Conservation (phyloP, 163 green algal genomes). For the Chlorella variabilis region DNA sequence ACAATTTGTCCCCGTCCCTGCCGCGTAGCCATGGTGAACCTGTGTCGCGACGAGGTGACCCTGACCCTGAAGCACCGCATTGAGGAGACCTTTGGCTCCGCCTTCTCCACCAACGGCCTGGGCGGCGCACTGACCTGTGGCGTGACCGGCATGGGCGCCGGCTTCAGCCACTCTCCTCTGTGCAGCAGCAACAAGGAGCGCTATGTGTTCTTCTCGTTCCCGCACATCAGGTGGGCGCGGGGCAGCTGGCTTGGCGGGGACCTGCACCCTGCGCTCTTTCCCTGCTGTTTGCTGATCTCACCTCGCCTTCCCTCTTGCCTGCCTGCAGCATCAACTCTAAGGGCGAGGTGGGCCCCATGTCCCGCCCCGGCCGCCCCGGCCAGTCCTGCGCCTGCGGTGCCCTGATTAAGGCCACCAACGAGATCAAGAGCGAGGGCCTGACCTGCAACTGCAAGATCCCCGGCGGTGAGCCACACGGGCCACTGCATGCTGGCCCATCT, state of each 20-base stretch:
- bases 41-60: constrained; percentile 91
- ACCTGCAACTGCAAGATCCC: constrained; percentile 50
- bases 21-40: constrained; percentile 78
- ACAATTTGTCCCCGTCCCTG: background rate
- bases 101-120: constrained; percentile 93
- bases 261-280: no score
- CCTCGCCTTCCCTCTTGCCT: no score
- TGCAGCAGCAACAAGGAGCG: constrained; percentile 60
- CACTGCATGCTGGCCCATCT: background rate
- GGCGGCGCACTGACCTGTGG: constrained; percentile 86
- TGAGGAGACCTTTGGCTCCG: constrained; percentile 83
- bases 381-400: constrained; percentile 84
- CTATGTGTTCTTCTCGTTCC: constrained; percentile 96
- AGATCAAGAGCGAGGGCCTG: constrained; percentile 69
- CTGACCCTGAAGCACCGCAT: constrained; percentile 87
- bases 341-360: constrained; percentile 64
- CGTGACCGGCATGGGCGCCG: constrained; percentile 80
- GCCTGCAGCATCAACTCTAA: constrained; percentile 11
- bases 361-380: constrained; percentile 69
- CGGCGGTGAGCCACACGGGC: constrained; percentile 24
- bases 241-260: no score
- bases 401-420: constrained; percentile 56
- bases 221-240: constrained; percentile 83
- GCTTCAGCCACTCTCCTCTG: constrained; percentile 54
- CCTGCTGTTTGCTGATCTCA: no score